Evolutionary conservation across 345 rosid species (phyloP), one percentile per base, ranked within the genome.

Genomic region (Physaria fendleri): DNA sequence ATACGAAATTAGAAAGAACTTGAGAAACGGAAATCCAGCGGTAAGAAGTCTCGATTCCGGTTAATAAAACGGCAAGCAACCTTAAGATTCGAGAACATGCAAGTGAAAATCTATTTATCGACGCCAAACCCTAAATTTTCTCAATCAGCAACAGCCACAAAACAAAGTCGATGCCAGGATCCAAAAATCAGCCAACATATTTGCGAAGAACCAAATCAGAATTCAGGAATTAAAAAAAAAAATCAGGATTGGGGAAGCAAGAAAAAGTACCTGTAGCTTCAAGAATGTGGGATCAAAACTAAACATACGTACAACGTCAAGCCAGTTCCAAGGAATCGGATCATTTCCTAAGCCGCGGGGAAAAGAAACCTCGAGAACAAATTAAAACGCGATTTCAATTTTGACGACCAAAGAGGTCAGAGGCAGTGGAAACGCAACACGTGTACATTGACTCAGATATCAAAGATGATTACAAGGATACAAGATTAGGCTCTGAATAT

Each of bases 281-380:
- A 63, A 8, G 39, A 56, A 70, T 63, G 65, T 48, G 3, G 74
- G 65, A 70, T 70, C 69, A 41, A 64, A 70, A 41, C 74, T 41
- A 70, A 70, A 62, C 74, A 70, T 56, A 70, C 5, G 54, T 58
- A 24, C 59, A 20, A 20, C 2, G 37, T 3, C 5, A 5, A 32
- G 37, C 37, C 21, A 38, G 38, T 33, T 62, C 33, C 64, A 63
- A 56, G 27, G 21, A 21, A 39, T 47, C 11, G 25, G n/a, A 38
- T 48, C 64, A 62, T 45, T 10, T 25, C 57, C 14, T 17, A 25
- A n/a, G 21, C 69, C 50, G 59, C 65, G 65, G 59, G 54, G 67
- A 39, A 37, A 21, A 28, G 37, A 23, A 45, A 30, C 21, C 62
- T 24, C 12, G 11, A 3, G 52, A 32, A 51, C 27, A 21, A 4